These are phyloP conservation scores for Gyrodon lividus DNA, from an alignment of 768 basidiomycete genomes.

Conservation along the genomic window DNA sequence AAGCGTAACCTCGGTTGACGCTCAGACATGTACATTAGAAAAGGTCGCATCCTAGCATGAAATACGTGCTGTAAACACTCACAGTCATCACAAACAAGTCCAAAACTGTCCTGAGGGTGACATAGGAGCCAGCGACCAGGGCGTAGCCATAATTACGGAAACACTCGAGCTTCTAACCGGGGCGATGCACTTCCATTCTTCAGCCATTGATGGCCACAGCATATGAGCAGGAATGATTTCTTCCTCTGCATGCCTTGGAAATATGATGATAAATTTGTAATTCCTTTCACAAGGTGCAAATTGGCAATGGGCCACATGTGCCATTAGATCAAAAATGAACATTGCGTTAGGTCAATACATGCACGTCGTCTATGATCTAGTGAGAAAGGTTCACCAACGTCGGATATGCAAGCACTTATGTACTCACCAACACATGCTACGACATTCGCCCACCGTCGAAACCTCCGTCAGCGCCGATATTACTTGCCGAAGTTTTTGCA, in stretches of 20 bases:
- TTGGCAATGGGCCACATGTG: neutral
- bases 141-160: too few relatives aligned
- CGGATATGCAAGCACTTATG: constrained; percentile 1
- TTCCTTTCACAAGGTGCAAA: neutral
- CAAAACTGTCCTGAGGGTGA: too few relatives aligned
- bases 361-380: constrained; percentile 6
- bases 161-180: neutral
- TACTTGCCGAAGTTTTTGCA: constrained; percentile 75
- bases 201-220: neutral
- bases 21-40: too few relatives aligned
- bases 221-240: neutral
- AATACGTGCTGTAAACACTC: too few relatives aligned
- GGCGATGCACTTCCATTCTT: neutral
- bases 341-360: constrained; percentile 6
- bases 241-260: neutral
- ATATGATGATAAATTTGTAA: neutral
- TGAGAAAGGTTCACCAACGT: neutral
- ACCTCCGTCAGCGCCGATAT: constrained; percentile 44
- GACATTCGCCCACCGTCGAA: constrained; percentile 33
- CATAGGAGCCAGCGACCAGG: too few relatives aligned
- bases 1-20: too few relatives aligned
- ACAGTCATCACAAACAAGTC: too few relatives aligned
- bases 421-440: constrained; percentile 19
- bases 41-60: too few relatives aligned
- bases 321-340: neutral